phyloP scores from a whole-genome alignment of 83 land plant species.

The Diphasiastrum complanatum region DNA sequence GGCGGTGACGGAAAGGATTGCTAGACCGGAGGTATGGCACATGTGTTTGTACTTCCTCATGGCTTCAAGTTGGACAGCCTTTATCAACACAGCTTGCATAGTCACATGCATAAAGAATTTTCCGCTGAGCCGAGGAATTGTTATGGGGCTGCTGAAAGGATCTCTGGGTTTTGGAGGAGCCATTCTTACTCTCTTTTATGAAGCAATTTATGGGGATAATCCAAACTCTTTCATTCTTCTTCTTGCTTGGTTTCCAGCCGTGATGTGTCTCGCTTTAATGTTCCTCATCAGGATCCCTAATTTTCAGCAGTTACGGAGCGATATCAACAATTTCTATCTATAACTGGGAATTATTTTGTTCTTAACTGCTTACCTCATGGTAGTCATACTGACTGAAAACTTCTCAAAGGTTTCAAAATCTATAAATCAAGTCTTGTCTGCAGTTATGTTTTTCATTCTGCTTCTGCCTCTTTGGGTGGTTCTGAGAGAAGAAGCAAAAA shows the following conservation, averaged over 20 bases:
- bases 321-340: not conserved
- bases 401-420: not conserved
- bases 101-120: conserved; percentile 3
- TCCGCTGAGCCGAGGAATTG: not conserved
- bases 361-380: not conserved
- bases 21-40: not conserved
- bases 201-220: not conserved
- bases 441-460: not conserved
- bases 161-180: conserved; percentile 2
- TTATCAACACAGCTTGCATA: not conserved
- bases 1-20: not conserved
- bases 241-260: not conserved
- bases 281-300: not conserved
- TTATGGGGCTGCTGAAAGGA: not conserved
- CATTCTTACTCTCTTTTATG: not conserved
- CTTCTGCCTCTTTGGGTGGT: not conserved
- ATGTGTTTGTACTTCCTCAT: conserved; percentile 1
- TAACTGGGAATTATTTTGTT: not conserved
- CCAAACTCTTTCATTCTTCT: not conserved
- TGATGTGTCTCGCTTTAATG: not conserved
- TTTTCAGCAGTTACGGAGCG: not conserved
- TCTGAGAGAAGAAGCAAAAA: not conserved
- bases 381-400: not conserved
- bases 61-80: not conserved
- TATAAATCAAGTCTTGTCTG: not conserved